Base-by-base conservation (phyloP, 305 asterid genomes). In the Fraxinus greggii region DNA sequence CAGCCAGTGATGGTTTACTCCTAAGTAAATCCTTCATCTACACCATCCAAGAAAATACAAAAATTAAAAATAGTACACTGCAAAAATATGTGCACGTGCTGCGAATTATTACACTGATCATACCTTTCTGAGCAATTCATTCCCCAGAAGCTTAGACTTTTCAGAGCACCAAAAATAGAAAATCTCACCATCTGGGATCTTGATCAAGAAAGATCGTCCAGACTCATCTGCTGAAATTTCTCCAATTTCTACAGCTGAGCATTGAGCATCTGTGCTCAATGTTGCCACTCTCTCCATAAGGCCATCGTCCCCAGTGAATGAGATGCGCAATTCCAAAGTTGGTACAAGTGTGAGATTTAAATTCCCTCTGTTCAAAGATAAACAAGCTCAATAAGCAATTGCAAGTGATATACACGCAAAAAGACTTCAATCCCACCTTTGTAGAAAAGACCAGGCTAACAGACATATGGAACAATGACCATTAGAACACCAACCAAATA, bases 131-230 rank as follows among this genome's bases (percentile, higher is more conserved):
- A 92, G 92, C 89, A 94, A 90, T 84, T 95, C 99, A 13, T 81
- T 82, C 28, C 99, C 99, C 61, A 91, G 83, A 38, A 91, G 90
- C 89, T 84, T 89, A 80, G 97, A 93, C 86, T 91, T 95, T 85
- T 95, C 99, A 35, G 94, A 92, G 88, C 98, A 93, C 93, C 99
- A 96, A 83, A 90, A 96, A 82, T 93, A 94, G 83, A 85, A 87
- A 86, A 79, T 83, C 51, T 75, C 82, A 61, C 80, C 79, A 75
- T 83, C 92, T 21, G 91, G 79, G 80, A 88, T 86, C 87, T 88
- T 90, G 9, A 93, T 75, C 35, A 84, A 85, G 83, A 96, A 94
- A 78, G 98, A 94, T 80, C 98, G 91, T 59, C 96, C 98, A 84
- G 98, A 93, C 72, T 83, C 84, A 86, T 96, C 99, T n/a, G 91